Base-by-base conservation (phyloP, 2,329 filamentous ascomycete species). In the Ceratocystis cubensis region DNA sequence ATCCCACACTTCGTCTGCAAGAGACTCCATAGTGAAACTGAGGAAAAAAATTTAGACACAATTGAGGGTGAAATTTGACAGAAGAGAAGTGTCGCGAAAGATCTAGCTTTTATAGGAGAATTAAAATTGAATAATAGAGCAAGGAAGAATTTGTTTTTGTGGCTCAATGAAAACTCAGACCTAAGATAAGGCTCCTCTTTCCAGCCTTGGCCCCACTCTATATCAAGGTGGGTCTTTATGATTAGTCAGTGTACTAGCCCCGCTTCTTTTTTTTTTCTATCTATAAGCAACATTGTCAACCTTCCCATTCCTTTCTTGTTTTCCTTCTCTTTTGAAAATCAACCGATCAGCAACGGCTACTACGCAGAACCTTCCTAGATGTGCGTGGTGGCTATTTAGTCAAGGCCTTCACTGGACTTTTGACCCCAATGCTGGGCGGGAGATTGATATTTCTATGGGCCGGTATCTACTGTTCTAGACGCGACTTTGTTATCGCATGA, bases 401-500 rank as follows among this genome's bases (percentile, higher is more conserved):
- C 56, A 44, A 63, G 37, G 46, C 66, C 66, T 68, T 68, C 50
- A 68, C 33, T 66, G 66, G 66, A n/a, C 61, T 53, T 83, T 79
- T 76, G 74, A 72, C 75, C 75, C 75, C 76, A 70, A 71, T 75
- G 77, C 77, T 79, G 82, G 80, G 85, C 82, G 85, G 81, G 75
- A 88, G 84, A 88, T 77, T 71, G 76, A 83, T 69, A 72, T 76
- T 72, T 72, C 17, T 73, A 75, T 83, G 87, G 81, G 84, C 86
- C 86, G 86, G 88, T 91, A 91, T 91, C 88, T 91, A 86, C 88
- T 89, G 85, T 87, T 86, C 86, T 88, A 82, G 87, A 91, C 83
- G 86, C 77, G 77, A 76, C 64, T 65, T 22, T 64, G 64, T 56
- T 68, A 59, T 62, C 66, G 75, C 80, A 80, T 90, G 88, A 89